phyloP scores from a whole-genome alignment of 2,329 filamentous ascomycete species.

The Aurifilum marmelostoma region DNA sequence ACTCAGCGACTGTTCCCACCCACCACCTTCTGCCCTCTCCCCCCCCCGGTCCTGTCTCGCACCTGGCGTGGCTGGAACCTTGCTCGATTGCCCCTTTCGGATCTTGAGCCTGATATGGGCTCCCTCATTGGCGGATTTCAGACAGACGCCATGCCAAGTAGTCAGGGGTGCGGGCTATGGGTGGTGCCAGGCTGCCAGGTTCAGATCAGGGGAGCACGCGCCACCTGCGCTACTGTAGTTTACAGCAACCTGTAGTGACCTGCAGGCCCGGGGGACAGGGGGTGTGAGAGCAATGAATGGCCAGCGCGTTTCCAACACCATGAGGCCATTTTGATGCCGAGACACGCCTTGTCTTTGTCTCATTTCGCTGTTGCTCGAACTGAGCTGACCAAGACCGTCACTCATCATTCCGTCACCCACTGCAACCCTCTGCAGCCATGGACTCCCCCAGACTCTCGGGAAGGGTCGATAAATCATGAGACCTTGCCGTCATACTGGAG shows the following conservation, averaged over 20 bases:
- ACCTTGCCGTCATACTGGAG: neutral
- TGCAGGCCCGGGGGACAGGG: neutral
- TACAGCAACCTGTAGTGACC: too few relatives aligned
- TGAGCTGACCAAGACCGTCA: neutral
- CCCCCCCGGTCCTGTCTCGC: too few relatives aligned
- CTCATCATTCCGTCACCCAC: neutral
- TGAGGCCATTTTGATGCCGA: neutral
- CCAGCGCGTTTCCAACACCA: neutral
- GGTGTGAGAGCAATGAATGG: neutral
- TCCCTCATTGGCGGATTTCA: constrained; percentile 12
- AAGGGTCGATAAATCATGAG: neutral
- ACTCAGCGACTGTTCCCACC: constrained; percentile 11
- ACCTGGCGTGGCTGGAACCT: neutral
- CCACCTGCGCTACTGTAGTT: neutral
- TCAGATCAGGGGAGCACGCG: constrained; percentile 1
- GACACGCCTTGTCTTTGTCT: neutral
- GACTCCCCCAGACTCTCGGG: constrained; percentile 7
- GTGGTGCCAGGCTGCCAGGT: neutral
- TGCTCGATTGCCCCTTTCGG: constrained; percentile 17
- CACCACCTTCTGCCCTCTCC: neutral
- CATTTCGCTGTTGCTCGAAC: neutral
- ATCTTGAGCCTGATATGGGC: neutral
- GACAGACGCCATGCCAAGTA: neutral
- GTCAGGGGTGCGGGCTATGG: neutral
- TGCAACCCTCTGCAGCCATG: too few relatives aligned